Evolutionary conservation across 768 basidiomycete genomes (phyloP).

Genomic region (Termitomyces sp.): DNA sequence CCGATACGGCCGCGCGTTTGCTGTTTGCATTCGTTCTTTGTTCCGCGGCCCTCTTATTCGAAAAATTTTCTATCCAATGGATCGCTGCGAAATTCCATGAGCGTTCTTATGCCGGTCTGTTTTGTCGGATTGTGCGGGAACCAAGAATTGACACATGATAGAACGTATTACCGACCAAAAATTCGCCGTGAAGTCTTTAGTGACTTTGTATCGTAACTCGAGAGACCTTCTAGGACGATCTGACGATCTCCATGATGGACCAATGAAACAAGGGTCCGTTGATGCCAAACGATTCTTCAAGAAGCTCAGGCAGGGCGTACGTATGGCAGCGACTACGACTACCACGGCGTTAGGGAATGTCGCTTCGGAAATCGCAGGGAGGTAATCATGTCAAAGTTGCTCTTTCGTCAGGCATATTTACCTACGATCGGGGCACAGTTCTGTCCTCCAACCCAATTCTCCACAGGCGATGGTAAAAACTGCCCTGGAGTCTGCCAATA

Average conservation of each 20-base stretch:
- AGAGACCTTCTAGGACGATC: constrained; percentile 62
- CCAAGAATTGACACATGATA: constrained; percentile 17
- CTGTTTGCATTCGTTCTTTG: constrained; percentile 72
- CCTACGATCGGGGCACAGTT: constrained; percentile 27
- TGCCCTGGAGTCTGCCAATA: constrained; percentile 75
- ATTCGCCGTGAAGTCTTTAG: constrained; percentile 63
- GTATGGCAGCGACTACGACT: constrained; percentile 70
- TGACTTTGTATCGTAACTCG: constrained; percentile 75
- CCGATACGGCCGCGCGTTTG: constrained; percentile 55
- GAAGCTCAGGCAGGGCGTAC: constrained; percentile 65
- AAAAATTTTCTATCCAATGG: constrained; percentile 85
- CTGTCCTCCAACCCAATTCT: constrained; percentile 85
- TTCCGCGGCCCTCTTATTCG: constrained; percentile 62
- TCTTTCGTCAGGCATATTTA: neutral
- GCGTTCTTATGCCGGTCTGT: constrained; percentile 42
- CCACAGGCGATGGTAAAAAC: constrained; percentile 76
- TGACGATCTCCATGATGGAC: constrained; percentile 48
- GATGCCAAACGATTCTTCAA: constrained; percentile 63
- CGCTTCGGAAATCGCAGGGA: constrained; percentile 49
- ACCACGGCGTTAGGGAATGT: constrained; percentile 65
- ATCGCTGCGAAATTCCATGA: constrained; percentile 83
- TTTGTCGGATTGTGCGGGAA: neutral
- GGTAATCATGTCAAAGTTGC: constrained; percentile 20
- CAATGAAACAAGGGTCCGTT: constrained; percentile 30
- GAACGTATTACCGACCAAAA: constrained; percentile 84